Evolutionary conservation across 441 rosid genomes (phyloP), one percentile per base, ranked within the genome.

Genomic region (Erodium trifolium): DNA sequence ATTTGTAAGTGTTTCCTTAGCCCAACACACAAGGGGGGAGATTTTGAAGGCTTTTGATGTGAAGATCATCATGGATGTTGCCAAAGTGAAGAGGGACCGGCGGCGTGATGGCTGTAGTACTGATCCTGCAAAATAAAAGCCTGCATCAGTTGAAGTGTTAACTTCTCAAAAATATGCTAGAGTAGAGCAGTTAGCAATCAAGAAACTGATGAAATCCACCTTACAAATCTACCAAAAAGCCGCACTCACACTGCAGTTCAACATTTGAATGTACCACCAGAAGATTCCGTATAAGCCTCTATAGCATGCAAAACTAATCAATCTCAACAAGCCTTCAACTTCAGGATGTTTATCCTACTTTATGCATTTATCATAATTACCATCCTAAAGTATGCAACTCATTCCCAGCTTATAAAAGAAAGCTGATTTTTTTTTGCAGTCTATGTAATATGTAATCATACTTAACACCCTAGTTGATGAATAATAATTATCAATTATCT

Each of bases 1-100:
- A 72, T 81, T 92, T 47, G 80, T 76, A 63, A 94, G 87, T 64
- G 80, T 62, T 67, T 65, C 71, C 82, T 90, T 88, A 55, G 90
- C 76, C 60, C 72, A 69, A 69, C 79, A 78, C 71, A 82, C 84
- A 73, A 94, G 82, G 19, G 92, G 76, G 71, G 71, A 67, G 66
- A 91, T 85, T 77, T 80, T 79, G 73, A 72, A 88, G 18, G 92
- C 91, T 80, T 85, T 86, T 41, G 99, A 85, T 68, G 96, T 82
- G 75, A 91, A 94, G 60, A 88, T 85, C 80, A 88, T 83, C 99
- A 94, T 94, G 47, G 97, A 79, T 65, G 89, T 83, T 72, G 97
- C 86, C 85, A 94, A 71, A 65, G 88, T 85, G 73, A 91, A 90
- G 72, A 94, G 95, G 16, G 96, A 92, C 77, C 99, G 82, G 67